A percentile compares a stretch with the other conserved stretches of the same genome.
phyloP scores from a whole-genome alignment of 495 filamentous ascomycete species.

The Antarctomyces pellizariae region DNA sequence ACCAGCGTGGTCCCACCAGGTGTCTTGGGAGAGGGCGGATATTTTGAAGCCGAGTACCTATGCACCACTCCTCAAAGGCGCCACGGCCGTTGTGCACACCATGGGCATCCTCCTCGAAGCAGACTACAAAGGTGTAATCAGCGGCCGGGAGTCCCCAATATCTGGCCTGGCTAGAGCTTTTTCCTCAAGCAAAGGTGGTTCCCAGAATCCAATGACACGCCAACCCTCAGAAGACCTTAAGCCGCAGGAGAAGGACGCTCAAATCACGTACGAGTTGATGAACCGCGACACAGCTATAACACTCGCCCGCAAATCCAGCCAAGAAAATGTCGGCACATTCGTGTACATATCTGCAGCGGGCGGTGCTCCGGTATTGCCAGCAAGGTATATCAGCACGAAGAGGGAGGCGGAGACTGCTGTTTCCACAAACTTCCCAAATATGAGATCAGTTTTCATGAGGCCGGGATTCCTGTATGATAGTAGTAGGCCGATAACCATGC shows the following conservation, averaged over 20 bases:
- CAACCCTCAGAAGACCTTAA: slow-evolving; percentile 30
- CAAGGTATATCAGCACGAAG: slow-evolving; percentile 77
- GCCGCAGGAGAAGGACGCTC: slow-evolving; percentile 39
- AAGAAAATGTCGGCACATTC: slow-evolving; percentile 40
- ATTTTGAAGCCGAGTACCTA: slow-evolving; percentile 65
- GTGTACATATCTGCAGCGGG: slow-evolving; percentile 74
- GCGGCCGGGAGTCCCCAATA: slow-evolving; percentile 53
- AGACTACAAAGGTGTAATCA: slow-evolving; percentile 85
- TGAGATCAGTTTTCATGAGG: slow-evolving; percentile 64
- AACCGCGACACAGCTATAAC: slow-evolving; percentile 72
- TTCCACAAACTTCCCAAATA: slow-evolving; percentile 36
- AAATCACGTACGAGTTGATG: slow-evolving; percentile 94
- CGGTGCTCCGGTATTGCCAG: slow-evolving; percentile 61
- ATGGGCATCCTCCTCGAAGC: slow-evolving; percentile 96
- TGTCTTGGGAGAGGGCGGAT: slow-evolving; percentile 73
- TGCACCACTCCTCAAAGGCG: slow-evolving; percentile 39
- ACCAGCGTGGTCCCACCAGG: slow-evolving; percentile 58
- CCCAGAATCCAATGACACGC: slow-evolving; percentile 39
- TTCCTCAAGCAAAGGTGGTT: slow-evolving; percentile 33
- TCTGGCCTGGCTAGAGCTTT: slow-evolving; percentile 59
- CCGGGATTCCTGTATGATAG: slow-evolving; percentile 79
- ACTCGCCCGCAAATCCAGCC: slow-evolving; percentile 57
- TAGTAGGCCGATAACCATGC: slow-evolving; percentile 58
- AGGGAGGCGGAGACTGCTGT: slow-evolving; percentile 73
- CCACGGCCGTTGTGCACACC: slow-evolving; percentile 70